Evolutionary conservation across 1,284 basidiomycete genomes (phyloP).

Genomic region (Megacollybia platyphylla): DNA sequence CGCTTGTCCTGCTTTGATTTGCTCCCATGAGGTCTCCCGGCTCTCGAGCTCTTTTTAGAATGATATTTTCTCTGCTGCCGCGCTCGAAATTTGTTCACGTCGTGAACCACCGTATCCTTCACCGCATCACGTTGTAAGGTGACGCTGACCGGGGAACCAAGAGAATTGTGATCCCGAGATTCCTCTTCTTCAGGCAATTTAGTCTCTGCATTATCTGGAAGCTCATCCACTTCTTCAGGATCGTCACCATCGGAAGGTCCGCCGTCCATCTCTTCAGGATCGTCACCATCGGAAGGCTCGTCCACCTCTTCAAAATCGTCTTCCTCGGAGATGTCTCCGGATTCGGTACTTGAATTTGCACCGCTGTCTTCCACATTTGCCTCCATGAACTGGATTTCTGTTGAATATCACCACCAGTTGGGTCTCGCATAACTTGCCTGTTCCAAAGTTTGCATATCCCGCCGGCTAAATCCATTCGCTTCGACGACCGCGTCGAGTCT

Average conservation of each 20-base stretch:
- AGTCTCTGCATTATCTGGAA: constrained; percentile 9
- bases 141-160: constrained; percentile 24
- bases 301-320: constrained; percentile 15
- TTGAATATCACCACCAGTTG: constrained; percentile 1
- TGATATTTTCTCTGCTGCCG: constrained; percentile 65
- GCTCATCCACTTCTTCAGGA: constrained; percentile 12
- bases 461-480: constrained; percentile 83
- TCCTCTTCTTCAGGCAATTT: constrained; percentile 11
- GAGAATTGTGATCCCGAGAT: constrained; percentile 23
- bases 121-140: constrained; percentile 18
- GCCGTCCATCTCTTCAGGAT: constrained; percentile 12
- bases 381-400: too few species aligned
- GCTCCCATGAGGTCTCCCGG: constrained; percentile 68
- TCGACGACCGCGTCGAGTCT: constrained; percentile 81
- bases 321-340: constrained; percentile 11
- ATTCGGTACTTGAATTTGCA: constrained; percentile 15
- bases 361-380: constrained; percentile 10
- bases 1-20: constrained; percentile 73
- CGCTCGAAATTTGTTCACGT: constrained; percentile 49
- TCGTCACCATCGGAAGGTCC: constrained; percentile 14
- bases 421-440: constrained; percentile 41
- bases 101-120: constrained; percentile 48
- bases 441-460: constrained; percentile 73
- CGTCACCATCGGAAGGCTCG: constrained; percentile 14
- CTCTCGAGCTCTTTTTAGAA: constrained; percentile 51